These are phyloP conservation scores for Epichloe bromicola DNA, from an alignment of 2,329 filamentous ascomycete genomes.

Conservation along the genomic window DNA sequence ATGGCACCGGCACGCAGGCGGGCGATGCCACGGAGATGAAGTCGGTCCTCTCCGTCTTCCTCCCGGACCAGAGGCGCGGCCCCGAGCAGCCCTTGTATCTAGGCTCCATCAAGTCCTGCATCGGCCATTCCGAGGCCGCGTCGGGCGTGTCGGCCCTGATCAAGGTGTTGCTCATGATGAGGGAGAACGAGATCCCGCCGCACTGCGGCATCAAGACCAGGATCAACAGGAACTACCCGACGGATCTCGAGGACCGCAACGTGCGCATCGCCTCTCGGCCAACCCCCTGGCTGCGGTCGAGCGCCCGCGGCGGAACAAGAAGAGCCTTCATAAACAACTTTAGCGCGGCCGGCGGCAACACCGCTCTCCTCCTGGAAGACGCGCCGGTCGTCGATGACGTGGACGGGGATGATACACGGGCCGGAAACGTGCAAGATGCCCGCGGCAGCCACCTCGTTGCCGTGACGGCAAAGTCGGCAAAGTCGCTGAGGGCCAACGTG, in stretches of 20 bases:
- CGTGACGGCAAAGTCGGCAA: slow-evolving; percentile 42
- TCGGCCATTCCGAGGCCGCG: slow-evolving; percentile 50
- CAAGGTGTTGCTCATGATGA: slow-evolving; percentile 53
- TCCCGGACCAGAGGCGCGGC: slow-evolving; percentile 31
- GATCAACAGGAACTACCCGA: slow-evolving; percentile 47
- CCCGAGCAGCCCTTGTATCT: slow-evolving; percentile 42
- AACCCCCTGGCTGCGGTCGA: slow-evolving; percentile 32
- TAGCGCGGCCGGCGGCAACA: slow-evolving; percentile 59
- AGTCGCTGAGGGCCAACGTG: slow-evolving; percentile 45
- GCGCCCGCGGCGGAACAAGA: slow-evolving; percentile 19
- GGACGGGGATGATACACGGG: slow-evolving; percentile 31
- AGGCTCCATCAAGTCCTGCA: slow-evolving; percentile 51
- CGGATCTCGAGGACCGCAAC: slow-evolving; percentile 42
- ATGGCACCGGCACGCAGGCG: slow-evolving; percentile 82
- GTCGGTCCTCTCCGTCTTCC: slow-evolving; percentile 51
- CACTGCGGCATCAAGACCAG: slow-evolving; percentile 54
- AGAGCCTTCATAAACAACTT: slow-evolving; percentile 53
- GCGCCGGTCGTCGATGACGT: slow-evolving; percentile 32
- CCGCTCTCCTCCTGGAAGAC: slow-evolving; percentile 52
- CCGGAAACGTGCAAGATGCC: slow-evolving; percentile 2
- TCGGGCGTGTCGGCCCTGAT: slow-evolving; percentile 49
- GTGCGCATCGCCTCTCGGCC: slow-evolving; percentile 43
- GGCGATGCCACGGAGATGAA: slow-evolving; percentile 77
- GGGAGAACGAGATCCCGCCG: slow-evolving; percentile 50
- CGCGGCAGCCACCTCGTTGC: slow-evolving; percentile 45